These are phyloP conservation scores for Filobasidium floriforme DNA, from an alignment of 768 basidiomycete genomes.

Conservation along the genomic window DNA sequence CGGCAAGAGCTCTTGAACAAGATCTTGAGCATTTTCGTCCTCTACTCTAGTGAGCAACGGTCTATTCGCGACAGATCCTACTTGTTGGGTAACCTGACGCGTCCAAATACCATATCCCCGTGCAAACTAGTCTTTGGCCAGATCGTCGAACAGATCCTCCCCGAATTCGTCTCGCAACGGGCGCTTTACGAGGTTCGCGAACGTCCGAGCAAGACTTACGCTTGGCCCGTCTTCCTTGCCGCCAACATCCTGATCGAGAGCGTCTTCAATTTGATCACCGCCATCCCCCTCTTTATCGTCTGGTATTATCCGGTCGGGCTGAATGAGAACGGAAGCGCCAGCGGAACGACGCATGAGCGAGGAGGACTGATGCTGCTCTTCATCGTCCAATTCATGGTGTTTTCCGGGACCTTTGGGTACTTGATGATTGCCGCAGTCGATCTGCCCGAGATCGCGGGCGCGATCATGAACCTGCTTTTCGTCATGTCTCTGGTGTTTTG, in stretches of 20 bases:
- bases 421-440: constrained; percentile 46
- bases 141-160: constrained; percentile 44
- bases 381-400: constrained; percentile 46
- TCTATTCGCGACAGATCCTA: no score
- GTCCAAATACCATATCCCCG: no score
- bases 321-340: constrained; percentile 45
- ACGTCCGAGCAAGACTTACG: constrained; percentile 43
- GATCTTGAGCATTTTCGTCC: constrained; percentile 34
- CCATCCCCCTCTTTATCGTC: constrained; percentile 39
- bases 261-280: constrained; percentile 31
- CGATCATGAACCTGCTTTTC: constrained; percentile 48
- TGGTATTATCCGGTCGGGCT: constrained; percentile 47
- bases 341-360: constrained; percentile 43
- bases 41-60: constrained; percentile 28
- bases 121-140: constrained; percentile 40
- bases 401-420: constrained; percentile 44
- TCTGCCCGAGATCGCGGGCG: constrained; percentile 47
- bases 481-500: constrained; percentile 49
- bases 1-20: constrained; percentile 43
- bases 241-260: constrained; percentile 40
- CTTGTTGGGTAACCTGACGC: no score
- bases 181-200: constrained; percentile 44
- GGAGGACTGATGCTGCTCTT: constrained; percentile 49
- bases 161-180: constrained; percentile 43
- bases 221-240: constrained; percentile 36